Base-by-base conservation (phyloP, 2,329 filamentous ascomycete genomes). In the Nemania sp. region DNA sequence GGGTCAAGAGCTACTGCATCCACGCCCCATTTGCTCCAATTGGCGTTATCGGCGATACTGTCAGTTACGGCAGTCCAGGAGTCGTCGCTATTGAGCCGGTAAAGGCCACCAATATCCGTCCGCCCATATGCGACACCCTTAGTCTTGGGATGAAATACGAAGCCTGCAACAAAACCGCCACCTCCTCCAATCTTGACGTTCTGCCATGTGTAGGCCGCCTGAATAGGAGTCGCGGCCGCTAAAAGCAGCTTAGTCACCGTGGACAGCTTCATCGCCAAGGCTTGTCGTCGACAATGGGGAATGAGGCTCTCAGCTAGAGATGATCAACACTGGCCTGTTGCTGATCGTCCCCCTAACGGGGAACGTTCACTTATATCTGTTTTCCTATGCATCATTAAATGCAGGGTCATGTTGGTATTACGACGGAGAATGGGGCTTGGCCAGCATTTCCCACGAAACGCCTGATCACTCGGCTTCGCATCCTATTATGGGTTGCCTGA, bases 1-100 rank as follows among this genome's bases (percentile, higher is more conserved):
- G 87, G 84, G 66, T 89, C 87, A 0, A 88, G 79, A 1, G 86
- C 87, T 10, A 89, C 67, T 0, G 86, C 85, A 70, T 89, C 87
- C 13, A 88, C 78, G 5, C 87, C 87, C 86, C 87, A 89, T 63
- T 84, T 80, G 70, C 84, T 81, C 85, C 85, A 87, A 69, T 81
- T 81, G 20, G 75, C 77, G 53, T 84, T 75, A 41, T 81, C 80
- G 10, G 81, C 78, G 59, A 84, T 77, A 29, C 72, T 78, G 66
- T 89, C 86, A 1, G 83, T 84, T n/a, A 89, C 71, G 22, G 85
- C 75, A 1, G 83, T 87, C 86, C 85, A 88, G 1, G 83, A 84
- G 70, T 88, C 85, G 73, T 88, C 86, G 11, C 79, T 61, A 70
- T 88, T 88, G 24, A 88, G 79, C 66, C 82, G 80, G 77, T 88